Percentiles rank a stretch among this genome's conserved stretches.
Conservation (phyloP, 805 yeast species). For the Kregervanrija fluxuum region DNA sequence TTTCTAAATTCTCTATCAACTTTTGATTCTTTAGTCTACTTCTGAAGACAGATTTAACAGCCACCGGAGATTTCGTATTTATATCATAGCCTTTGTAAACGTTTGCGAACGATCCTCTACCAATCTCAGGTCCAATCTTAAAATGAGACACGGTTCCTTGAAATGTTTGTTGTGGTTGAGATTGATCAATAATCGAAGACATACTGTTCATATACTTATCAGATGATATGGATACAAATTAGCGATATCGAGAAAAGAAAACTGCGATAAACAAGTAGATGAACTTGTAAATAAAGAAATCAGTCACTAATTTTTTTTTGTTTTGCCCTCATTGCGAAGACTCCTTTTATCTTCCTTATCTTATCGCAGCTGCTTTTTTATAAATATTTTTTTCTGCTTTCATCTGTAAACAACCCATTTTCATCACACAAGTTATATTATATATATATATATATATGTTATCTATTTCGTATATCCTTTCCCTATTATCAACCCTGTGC, state of each 20-base stretch:
- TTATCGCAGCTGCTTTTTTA: no score
- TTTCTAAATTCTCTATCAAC: slow-evolving; percentile 81
- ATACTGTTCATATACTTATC: no score
- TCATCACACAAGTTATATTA: background rate
- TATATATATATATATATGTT: background rate
- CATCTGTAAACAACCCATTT: background rate
- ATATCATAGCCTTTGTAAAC: slow-evolving; percentile 76
- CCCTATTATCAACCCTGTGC: slow-evolving; percentile 24
- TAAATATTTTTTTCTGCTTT: no score
- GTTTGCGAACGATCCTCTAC: slow-evolving; percentile 92
- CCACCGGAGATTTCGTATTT: slow-evolving; percentile 56
- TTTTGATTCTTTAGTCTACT: slow-evolving; percentile 80
- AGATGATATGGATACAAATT: no score
- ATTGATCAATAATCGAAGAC: no score
- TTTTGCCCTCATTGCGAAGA: no score
- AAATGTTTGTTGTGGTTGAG: background rate
- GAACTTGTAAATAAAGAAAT: no score
- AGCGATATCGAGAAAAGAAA: no score
- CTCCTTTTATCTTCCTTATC: no score
- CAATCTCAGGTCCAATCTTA: slow-evolving; percentile 75
- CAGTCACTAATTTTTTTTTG: no score
- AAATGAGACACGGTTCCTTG: slow-evolving; percentile 36
- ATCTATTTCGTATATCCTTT: slow-evolving; percentile 9
- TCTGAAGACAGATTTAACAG: slow-evolving; percentile 81
- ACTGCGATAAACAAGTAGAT: no score